These are phyloP conservation scores for Leccinum arenicola DNA, from an alignment of 768 basidiomycete genomes.

Conservation along the genomic window DNA sequence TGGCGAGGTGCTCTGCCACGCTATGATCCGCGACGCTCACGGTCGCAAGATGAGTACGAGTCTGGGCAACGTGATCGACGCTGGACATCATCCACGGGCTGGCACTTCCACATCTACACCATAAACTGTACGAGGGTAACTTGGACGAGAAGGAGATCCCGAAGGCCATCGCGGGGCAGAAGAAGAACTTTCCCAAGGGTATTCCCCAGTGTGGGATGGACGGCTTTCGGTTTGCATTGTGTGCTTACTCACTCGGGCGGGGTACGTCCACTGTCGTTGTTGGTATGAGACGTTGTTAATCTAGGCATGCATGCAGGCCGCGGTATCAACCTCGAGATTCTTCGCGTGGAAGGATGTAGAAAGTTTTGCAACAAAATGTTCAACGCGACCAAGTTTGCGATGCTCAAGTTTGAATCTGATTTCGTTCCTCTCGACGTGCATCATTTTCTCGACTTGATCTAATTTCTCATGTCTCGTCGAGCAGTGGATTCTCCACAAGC, in stretches of 20 bases:
- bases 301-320: conserved; percentile 54
- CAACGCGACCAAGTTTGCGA: conserved; percentile 98
- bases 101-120: conserved; percentile 46
- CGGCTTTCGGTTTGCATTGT: conserved; percentile 86
- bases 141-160: conserved; percentile 88
- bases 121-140: conserved; percentile 8
- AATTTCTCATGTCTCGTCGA: conserved; percentile 61
- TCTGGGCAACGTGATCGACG: conserved; percentile 96
- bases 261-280: conserved; percentile 36
- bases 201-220: conserved; percentile 99
- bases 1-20: conserved; percentile 89
- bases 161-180: conserved; percentile 88
- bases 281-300: background rate
- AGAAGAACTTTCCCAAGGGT: conserved; percentile 94
- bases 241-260: conserved; percentile 96
- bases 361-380: conserved; percentile 99
- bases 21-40: conserved; percentile 98
- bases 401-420: conserved; percentile 86
- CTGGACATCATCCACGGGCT: conserved; percentile 93
- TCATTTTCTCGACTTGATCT: too few species aligned
- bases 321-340: conserved; percentile 95
- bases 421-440: conserved; percentile 69
- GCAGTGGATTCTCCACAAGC: conserved; percentile 86
- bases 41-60: conserved; percentile 99
- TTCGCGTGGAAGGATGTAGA: conserved; percentile 95